Evolutionary conservation across 139 green algal genomes (phyloP), one percentile per base, ranked within the genome.

Genomic region (Asterochloris sp.): DNA sequence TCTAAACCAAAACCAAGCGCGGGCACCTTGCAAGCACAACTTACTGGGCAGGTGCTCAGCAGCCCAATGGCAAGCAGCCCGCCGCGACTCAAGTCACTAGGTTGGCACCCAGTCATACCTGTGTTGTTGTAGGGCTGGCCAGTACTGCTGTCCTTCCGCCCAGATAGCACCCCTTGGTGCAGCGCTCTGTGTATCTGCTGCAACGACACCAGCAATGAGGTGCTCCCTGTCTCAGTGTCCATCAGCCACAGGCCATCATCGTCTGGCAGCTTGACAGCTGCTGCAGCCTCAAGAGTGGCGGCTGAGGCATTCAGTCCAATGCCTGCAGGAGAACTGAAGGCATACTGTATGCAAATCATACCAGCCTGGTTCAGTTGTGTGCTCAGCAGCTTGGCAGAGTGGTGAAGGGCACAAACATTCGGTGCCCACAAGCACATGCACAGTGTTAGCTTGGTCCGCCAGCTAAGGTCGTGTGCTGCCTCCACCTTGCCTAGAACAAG

Each of bases 221-320:
- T 23, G 23, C 38, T 12, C 47, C 73, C 73, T 13, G 79, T 78
- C 2, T 67, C 38, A 11, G 63, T 83, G 68, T 83, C 47, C 54
- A 83, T 63, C 21, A 83, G 79, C 79, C 79, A 83, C 47, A 83
- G 69, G 38, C 79, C 79, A 62, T 83, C 69, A 17, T 78, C 19
- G 13, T 29, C 63, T 38, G 79, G 79, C 47, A 78, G 79, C 38
- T 29, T 71, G 68, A 14, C 10, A 38, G 69, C 47, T 78, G 68
- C 19, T n/a, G 29, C 73, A 16, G 73, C n/a, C 26, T 38, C 28
- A 1, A 78, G 73, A n/a, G 73, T 38, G 14, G 73, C 73, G 11
- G 26, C 73, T n/a, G 14, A n/a, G 26, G n/a, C 73, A 54, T 54
- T 54, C 38, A 54, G 38, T 54, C 38, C 38, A 78, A 29, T 63